phyloP scores from a whole-genome alignment of 176 grass and related monocot genomes.

The Zea luxurians region DNA sequence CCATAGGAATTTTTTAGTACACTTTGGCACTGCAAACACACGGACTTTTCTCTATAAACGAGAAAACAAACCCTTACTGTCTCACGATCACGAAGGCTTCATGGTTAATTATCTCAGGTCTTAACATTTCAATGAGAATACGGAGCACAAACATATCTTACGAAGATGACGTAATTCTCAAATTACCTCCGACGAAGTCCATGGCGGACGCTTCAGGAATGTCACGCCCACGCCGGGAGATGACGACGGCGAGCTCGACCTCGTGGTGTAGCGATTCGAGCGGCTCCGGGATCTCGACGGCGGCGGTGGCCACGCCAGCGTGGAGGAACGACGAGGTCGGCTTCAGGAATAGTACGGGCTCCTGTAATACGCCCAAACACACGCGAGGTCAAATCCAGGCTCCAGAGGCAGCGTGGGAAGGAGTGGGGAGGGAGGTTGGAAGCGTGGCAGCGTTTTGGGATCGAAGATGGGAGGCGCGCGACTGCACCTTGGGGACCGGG shows the following conservation, averaged over 20 bases:
- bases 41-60: background rate
- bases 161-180: background rate
- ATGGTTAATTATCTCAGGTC: background rate
- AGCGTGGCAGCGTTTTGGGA: background rate
- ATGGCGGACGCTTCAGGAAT: slow-evolving; percentile 66
- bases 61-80: background rate
- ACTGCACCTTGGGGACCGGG: slow-evolving; percentile 73
- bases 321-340: slow-evolving; percentile 91
- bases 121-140: background rate
- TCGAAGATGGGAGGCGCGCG: background rate
- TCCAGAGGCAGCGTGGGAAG: too few species aligned
- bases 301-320: slow-evolving; percentile 48
- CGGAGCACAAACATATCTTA: background rate
- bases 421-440: too few species aligned
- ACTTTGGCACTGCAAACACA: background rate
- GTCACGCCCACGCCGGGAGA: slow-evolving; percentile 68
- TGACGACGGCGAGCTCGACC: slow-evolving; percentile 94
- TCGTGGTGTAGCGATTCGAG: slow-evolving; percentile 87
- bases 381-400: background rate
- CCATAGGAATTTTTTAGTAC: background rate
- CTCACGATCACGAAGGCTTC: too few species aligned
- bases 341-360: slow-evolving; percentile 89
- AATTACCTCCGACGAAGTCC: slow-evolving; percentile 89
- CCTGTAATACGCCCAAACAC: slow-evolving; percentile 41
- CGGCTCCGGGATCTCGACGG: slow-evolving; percentile 79